phyloP scores from a whole-genome alignment of 2,329 filamentous ascomycete species.

The Beauveria sp. region DNA sequence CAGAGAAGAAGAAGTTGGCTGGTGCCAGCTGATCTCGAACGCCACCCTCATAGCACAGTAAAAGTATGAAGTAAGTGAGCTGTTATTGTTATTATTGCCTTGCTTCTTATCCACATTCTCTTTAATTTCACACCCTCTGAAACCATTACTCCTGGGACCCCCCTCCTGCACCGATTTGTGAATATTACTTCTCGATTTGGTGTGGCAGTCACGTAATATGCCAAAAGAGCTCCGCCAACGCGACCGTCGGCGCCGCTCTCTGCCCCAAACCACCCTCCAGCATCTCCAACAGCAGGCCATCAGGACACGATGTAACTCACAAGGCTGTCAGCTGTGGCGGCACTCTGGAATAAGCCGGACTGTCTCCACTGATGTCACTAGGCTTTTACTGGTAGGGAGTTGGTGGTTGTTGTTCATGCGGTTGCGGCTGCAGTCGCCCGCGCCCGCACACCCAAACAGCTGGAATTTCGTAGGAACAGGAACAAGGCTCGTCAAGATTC shows the following conservation, averaged over 20 bases:
- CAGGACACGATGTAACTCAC: conserved; percentile 5
- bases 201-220: neutral
- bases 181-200: conserved; percentile 3
- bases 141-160: neutral
- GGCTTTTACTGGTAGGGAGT: neutral
- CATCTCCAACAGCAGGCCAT: neutral
- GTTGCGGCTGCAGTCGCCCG: neutral
- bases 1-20: neutral
- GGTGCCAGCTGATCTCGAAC: neutral
- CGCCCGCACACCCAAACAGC: neutral
- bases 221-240: neutral
- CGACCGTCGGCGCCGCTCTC: neutral
- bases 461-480: neutral
- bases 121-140: neutral
- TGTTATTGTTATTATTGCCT: neutral
- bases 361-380: neutral
- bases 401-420: neutral
- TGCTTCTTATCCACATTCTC: neutral
- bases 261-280: neutral
- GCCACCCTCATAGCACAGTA: neutral
- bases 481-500: neutral
- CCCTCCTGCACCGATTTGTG: neutral
- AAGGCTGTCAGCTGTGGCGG: conserved; percentile 8
- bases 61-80: too few relatives aligned
- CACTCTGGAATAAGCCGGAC: neutral